Percentiles rank a stretch among this genome's conserved stretches.
Conservation (phyloP, 2,329 filamentous ascomycete species). For the Penicillium hesseltinei region DNA sequence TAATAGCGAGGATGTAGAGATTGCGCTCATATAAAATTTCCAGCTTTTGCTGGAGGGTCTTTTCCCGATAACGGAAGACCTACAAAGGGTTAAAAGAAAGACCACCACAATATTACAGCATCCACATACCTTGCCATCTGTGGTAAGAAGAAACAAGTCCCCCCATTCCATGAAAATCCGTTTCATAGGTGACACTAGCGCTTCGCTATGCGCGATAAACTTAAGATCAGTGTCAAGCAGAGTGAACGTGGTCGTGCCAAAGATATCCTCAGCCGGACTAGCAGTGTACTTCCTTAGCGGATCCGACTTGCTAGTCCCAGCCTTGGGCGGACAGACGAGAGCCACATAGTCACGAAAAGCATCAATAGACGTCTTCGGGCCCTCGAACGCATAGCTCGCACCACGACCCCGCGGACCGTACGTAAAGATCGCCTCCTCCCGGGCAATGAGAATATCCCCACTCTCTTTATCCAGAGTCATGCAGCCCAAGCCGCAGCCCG, state of each 20-base stretch:
- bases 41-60: conserved; percentile 81
- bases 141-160: conserved; percentile 82
- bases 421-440: conserved; percentile 94
- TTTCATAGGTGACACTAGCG: conserved; percentile 75
- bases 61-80: conserved; percentile 87
- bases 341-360: conserved; percentile 84
- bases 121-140: conserved; percentile 77
- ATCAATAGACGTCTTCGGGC: conserved; percentile 77
- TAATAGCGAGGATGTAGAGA: conserved; percentile 86
- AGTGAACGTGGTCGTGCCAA: conserved; percentile 84
- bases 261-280: conserved; percentile 70
- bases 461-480: conserved; percentile 81
- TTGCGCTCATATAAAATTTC: conserved; percentile 94
- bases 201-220: conserved; percentile 85
- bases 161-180: conserved; percentile 85
- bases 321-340: conserved; percentile 74
- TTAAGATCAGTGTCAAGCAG: conserved; percentile 89
- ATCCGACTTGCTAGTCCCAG: conserved; percentile 55
- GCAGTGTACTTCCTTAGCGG: conserved; percentile 72
- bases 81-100: conserved; percentile 41
- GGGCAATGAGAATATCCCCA: conserved; percentile 84
- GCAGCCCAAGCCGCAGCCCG: conserved; percentile 88
- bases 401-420: conserved; percentile 84
- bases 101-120: not conserved
- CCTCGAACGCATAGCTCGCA: conserved; percentile 86